These are phyloP conservation scores for Fusarium proliferatum DNA, from an alignment of 2,329 filamentous ascomycete genomes.

Conservation along the genomic window DNA sequence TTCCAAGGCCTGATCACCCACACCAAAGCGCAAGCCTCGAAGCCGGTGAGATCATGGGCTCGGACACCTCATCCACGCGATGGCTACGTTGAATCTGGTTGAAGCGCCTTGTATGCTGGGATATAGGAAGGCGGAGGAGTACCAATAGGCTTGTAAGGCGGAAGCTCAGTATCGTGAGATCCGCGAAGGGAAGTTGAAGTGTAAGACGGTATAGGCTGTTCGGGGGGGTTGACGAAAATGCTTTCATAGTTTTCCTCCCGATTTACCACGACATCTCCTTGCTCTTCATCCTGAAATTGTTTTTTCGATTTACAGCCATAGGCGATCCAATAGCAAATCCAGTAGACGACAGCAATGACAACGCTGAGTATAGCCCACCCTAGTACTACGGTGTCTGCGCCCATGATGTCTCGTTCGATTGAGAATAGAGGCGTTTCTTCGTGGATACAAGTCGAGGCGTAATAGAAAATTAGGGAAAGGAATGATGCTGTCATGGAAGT, in stretches of 20 bases:
- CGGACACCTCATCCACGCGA: not conserved
- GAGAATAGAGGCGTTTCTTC: not conserved
- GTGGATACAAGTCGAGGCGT: not conserved
- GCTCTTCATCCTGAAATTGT: not conserved
- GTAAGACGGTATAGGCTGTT: not conserved
- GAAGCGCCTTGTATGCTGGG: not conserved
- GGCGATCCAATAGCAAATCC: not conserved
- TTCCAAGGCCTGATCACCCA: not conserved
- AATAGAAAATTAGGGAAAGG: not conserved
- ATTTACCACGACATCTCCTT: not conserved
- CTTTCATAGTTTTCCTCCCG: not conserved
- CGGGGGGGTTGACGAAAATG: not conserved
- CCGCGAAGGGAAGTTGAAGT: not conserved
- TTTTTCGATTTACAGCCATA: not conserved
- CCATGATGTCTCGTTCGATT: not conserved
- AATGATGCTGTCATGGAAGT: not conserved
- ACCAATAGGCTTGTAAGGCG: not conserved
- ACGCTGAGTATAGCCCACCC: not conserved
- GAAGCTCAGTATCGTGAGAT: not conserved
- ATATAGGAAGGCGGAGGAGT: not conserved
- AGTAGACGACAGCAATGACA: not conserved
- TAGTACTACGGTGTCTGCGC: rapidly evolving
- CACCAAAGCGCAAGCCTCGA: not conserved
- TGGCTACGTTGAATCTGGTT: not conserved
- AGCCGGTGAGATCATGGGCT: not conserved